These are phyloP conservation scores for Silene coronaria DNA, from an alignment of 179 eudicot species.

Conservation along the genomic window DNA sequence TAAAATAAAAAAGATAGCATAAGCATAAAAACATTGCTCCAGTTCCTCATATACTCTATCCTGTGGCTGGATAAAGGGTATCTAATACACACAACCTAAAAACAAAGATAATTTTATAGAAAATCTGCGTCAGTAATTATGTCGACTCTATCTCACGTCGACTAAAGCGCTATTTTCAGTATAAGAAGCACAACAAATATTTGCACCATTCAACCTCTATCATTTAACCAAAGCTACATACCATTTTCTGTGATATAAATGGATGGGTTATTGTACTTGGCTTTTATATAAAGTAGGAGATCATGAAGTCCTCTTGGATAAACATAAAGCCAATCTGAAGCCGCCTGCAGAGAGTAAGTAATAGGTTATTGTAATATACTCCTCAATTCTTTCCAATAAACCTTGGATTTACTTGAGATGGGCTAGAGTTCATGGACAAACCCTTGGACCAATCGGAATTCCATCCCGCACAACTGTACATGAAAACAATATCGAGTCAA, in stretches of 20 bases:
- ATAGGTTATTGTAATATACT: neutral
- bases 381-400: neutral
- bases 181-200: neutral
- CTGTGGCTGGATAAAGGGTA: too few relatives aligned
- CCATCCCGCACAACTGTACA: slow-evolving; percentile 33
- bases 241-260: slow-evolving; percentile 56
- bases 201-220: neutral
- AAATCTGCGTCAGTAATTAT: too few relatives aligned
- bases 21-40: too few relatives aligned
- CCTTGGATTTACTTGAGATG: neutral
- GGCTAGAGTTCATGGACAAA: neutral
- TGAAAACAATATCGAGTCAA: neutral
- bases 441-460: slow-evolving; percentile 31
- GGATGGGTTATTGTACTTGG: slow-evolving; percentile 36
- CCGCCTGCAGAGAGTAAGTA: slow-evolving; percentile 20
- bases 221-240: slow-evolving; percentile 4
- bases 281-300: slow-evolving; percentile 38
- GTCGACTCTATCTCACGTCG: neutral
- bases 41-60: too few relatives aligned
- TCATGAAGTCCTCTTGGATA: slow-evolving; percentile 43
- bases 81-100: too few relatives aligned
- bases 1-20: too few relatives aligned
- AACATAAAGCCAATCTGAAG: slow-evolving; percentile 33
- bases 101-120: too few relatives aligned
- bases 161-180: neutral